Conservation (phyloP, 495 filamentous ascomycete genomes). For the Talaromyces adpressus region DNA sequence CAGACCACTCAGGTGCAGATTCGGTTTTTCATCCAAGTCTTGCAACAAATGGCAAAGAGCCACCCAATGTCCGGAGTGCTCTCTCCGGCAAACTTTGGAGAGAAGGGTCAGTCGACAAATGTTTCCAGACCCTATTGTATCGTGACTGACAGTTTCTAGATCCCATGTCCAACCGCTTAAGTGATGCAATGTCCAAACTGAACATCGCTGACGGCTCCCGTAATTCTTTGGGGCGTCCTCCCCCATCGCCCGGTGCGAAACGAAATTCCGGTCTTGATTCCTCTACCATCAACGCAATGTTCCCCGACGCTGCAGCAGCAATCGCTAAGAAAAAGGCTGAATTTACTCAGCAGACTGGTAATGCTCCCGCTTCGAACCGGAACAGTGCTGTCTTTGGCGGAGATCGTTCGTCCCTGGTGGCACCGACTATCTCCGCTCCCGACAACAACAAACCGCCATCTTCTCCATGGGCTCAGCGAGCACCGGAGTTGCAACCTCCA, state of each 20-base stretch:
- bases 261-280: slow-evolving; percentile 87
- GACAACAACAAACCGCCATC: slow-evolving; percentile 52
- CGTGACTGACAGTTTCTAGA: slow-evolving; percentile 43
- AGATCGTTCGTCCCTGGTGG: slow-evolving; percentile 69
- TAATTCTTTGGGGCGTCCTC: slow-evolving; percentile 75
- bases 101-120: slow-evolving; percentile 63
- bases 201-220: slow-evolving; percentile 70
- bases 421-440: slow-evolving; percentile 69
- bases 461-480: slow-evolving; percentile 69
- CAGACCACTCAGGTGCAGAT: slow-evolving; percentile 99
- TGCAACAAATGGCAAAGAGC: slow-evolving; percentile 97
- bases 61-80: slow-evolving; percentile 96
- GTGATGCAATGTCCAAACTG: slow-evolving; percentile 95
- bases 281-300: slow-evolving; percentile 97
- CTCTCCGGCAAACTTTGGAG: slow-evolving; percentile 88
- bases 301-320: slow-evolving; percentile 93
- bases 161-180: slow-evolving; percentile 94
- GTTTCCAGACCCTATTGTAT: not conserved
- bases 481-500: slow-evolving; percentile 46
- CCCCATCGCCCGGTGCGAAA: slow-evolving; percentile 71
- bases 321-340: slow-evolving; percentile 97
- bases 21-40: slow-evolving; percentile 96
- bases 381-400: slow-evolving; percentile 85
- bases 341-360: slow-evolving; percentile 89
- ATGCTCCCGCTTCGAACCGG: slow-evolving; percentile 82